phyloP scores from a whole-genome alignment of 176 grass and related monocot species.

The Canna indica region DNA sequence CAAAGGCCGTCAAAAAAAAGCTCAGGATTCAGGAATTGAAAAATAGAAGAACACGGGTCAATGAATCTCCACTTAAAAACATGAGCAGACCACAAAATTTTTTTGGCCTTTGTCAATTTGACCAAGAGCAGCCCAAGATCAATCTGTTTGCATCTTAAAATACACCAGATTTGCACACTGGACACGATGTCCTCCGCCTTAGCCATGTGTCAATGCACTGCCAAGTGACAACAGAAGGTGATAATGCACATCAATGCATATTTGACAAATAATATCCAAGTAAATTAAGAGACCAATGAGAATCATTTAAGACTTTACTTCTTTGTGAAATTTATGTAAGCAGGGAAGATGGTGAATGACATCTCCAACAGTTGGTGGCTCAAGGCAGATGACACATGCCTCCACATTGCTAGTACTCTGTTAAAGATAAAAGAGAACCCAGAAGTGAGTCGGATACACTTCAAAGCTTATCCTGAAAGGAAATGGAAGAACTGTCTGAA shows the following conservation, averaged over 20 bases:
- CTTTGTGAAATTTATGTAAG: slow-evolving; percentile 93
- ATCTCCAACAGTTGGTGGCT: slow-evolving; percentile 56
- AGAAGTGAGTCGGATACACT: neutral
- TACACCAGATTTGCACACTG: slow-evolving; percentile 59
- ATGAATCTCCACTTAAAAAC: too few species aligned
- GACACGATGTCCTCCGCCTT: slow-evolving; percentile 59
- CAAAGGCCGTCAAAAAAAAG: too few species aligned
- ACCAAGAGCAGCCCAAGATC: neutral
- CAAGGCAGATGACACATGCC: slow-evolving; percentile 61
- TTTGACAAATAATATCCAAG: slow-evolving; percentile 1
- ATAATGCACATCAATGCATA: neutral
- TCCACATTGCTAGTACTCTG: slow-evolving; percentile 36
- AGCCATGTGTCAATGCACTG: slow-evolving; percentile 92
- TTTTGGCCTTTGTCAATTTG: neutral
- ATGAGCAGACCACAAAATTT: too few species aligned
- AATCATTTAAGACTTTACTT: slow-evolving; percentile 28
- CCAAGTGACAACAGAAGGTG: neutral
- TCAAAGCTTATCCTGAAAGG: neutral
- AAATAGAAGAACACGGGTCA: too few species aligned
- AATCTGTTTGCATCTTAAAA: slow-evolving; percentile 16
- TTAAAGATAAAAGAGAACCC: slow-evolving; percentile 14
- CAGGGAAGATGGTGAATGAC: slow-evolving; percentile 79
- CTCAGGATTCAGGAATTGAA: too few species aligned
- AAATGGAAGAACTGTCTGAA: neutral
- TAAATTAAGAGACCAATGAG: slow-evolving; percentile 4